Percentiles rank a stretch among this genome's conserved stretches.
These are phyloP conservation scores for Boletus vinaceobasis DNA, from an alignment of 768 basidiomycete genomes.

Conservation along the genomic window DNA sequence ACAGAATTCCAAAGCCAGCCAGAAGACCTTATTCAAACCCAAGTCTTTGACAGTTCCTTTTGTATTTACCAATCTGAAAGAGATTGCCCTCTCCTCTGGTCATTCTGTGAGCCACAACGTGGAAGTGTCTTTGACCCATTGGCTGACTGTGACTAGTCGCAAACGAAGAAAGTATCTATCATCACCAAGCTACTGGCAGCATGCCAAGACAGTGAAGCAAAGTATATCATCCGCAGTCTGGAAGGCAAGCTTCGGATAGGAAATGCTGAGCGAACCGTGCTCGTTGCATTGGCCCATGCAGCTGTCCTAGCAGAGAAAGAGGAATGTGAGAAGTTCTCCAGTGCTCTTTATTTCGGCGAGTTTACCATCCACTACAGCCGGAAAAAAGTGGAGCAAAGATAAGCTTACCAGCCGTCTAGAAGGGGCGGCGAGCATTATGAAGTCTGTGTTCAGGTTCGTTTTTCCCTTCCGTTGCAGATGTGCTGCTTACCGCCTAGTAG, in stretches of 20 bases:
- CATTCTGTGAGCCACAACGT: slow-evolving; percentile 56
- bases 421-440: slow-evolving; percentile 72
- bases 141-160: slow-evolving; percentile 54
- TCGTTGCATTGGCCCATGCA: slow-evolving; percentile 92
- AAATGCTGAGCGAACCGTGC: slow-evolving; percentile 92
- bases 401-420: slow-evolving; percentile 71
- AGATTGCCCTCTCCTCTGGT: slow-evolving; percentile 84
- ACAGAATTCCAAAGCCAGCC: slow-evolving; percentile 89
- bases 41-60: slow-evolving; percentile 84
- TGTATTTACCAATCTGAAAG: slow-evolving; percentile 86
- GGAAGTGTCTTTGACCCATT: neutral
- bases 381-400: slow-evolving; percentile 73
- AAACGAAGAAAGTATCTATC: slow-evolving; percentile 91
- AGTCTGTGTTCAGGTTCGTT: slow-evolving; percentile 86
- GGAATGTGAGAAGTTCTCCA: slow-evolving; percentile 36
- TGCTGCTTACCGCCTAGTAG: slow-evolving; percentile 38
- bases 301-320: slow-evolving; percentile 80
- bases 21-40: slow-evolving; percentile 92
- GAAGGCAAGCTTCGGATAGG: slow-evolving; percentile 98
- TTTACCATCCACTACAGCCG: slow-evolving; percentile 39
- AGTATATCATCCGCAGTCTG: slow-evolving; percentile 92
- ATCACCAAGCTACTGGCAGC: slow-evolving; percentile 93
- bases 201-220: slow-evolving; percentile 89
- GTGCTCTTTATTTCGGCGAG: neutral
- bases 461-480: neutral